Evolutionary conservation across 768 basidiomycete genomes (phyloP).

Genomic region (Sporobolomyces roseus): DNA sequence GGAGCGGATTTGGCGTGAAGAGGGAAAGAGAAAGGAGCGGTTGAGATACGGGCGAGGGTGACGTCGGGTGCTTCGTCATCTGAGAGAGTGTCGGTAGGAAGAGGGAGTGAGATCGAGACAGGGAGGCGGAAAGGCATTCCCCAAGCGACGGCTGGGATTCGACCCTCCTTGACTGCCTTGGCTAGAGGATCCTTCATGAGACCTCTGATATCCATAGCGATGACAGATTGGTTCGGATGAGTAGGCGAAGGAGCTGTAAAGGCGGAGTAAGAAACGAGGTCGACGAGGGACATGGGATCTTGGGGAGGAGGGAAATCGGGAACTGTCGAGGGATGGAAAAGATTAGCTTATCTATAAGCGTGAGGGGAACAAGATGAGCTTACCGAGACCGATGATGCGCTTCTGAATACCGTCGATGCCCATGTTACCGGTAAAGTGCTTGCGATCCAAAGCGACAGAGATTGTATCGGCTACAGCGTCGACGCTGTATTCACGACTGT

Average conservation of each 20-base stretch:
- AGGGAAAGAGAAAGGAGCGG: conserved; percentile 27
- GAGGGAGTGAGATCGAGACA: conserved; percentile 25
- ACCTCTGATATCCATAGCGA: conserved; percentile 22
- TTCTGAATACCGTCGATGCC: neutral
- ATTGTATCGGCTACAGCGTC: neutral
- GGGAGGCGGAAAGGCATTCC: conserved; percentile 38
- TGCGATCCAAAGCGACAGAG: conserved; percentile 6
- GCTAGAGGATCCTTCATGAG: conserved; percentile 28
- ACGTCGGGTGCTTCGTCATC: neutral
- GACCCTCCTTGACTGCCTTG: conserved; percentile 9
- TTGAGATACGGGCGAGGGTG: conserved; percentile 28
- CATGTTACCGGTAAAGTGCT: neutral
- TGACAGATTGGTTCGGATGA: conserved; percentile 18
- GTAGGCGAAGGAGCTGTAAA: conserved; percentile 15
- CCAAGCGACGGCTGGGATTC: conserved; percentile 21
- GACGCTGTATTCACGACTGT: conserved; percentile 8
- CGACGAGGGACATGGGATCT: conserved; percentile 28
- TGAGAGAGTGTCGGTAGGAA: neutral
- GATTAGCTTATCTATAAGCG: neutral
- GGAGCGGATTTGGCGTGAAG: neutral
- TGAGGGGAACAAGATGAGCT: neutral
- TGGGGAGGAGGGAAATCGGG: conserved; percentile 20
- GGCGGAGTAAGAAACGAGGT: conserved; percentile 23
- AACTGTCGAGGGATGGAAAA: neutral
- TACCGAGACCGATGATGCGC: neutral